Evolutionary conservation across 345 rosid species (phyloP).

Genomic region (Salix arbutifolia): DNA sequence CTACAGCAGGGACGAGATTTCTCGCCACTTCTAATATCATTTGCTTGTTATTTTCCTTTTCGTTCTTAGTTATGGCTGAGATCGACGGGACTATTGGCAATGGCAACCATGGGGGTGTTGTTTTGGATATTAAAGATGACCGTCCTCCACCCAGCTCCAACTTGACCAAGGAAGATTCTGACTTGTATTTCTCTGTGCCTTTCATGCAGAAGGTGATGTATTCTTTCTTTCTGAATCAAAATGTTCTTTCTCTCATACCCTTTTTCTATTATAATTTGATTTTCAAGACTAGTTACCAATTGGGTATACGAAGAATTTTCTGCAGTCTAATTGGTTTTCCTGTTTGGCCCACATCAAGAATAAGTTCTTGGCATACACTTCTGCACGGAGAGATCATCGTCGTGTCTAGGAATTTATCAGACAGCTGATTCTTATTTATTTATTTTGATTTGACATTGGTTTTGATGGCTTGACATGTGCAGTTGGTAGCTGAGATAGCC

Average conservation of each 20-base stretch:
- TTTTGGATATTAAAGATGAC: slow-evolving; percentile 46
- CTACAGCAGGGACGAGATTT: neutral
- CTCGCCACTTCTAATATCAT: neutral
- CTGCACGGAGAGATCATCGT: neutral
- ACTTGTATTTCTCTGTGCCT: slow-evolving; percentile 49
- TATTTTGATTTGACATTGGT: neutral
- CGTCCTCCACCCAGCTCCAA: slow-evolving; percentile 16
- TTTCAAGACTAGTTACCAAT: neutral
- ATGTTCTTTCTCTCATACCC: neutral
- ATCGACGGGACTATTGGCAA: slow-evolving; percentile 26
- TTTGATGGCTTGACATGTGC: neutral
- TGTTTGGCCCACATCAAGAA: neutral
- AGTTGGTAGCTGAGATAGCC: slow-evolving; percentile 70
- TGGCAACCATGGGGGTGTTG: slow-evolving; percentile 29
- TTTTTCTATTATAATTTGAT: neutral
- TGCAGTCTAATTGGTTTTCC: neutral
- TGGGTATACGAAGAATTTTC: neutral
- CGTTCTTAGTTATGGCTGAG: slow-evolving; percentile 48
- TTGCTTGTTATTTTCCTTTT: neutral
- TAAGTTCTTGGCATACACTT: neutral
- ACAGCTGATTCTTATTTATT: neutral
- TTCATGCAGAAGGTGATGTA: slow-evolving; percentile 68
- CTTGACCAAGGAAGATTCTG: slow-evolving; percentile 38
- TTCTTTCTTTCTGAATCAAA: neutral
- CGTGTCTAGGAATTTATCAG: neutral